Base-by-base conservation (phyloP, 2,329 filamentous ascomycete genomes). In the Colletotrichum truncatum region DNA sequence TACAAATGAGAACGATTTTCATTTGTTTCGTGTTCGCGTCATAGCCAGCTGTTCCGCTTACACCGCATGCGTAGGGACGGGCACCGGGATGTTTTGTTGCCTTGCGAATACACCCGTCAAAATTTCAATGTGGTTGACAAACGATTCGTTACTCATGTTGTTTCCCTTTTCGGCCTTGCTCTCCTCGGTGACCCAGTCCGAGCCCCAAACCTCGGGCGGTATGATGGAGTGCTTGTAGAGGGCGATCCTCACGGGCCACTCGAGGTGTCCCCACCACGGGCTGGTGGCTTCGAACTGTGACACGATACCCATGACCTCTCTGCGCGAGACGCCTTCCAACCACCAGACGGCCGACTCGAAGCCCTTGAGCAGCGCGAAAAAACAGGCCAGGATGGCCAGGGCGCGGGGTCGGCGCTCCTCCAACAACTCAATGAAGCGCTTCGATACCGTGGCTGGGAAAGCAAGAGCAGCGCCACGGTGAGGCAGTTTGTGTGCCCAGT, bases 261-360 rank as follows among this genome's bases (percentile, higher is more conserved):
- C 85, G 6, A 89, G 78, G 68, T 88, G 85, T 32, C 83, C 81
- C 87, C 86, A 88, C 87, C 87, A 89, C 54, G 81, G 79, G 25
- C 85, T 87, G 49, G 86, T 84, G 2, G 83, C 80, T 70, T 87
- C 84, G 72, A 89, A 89, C 34, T 88, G 75, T 34, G 83, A 84
- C 18, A 88, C 82, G 23, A 91, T 82, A 18, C 89, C 89, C 72
- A 87, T 85, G 14, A 93, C 86, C 70, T 93, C 87, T 59, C 87
- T 84, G 14, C 85, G 84, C 7, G 89, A 85, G 71, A 91, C 89
- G 38, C 90, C 89, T 18, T 88, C 83, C 26, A 92, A 78, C 90
- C 91, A 93, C 91, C 91, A 93, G 14, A 89, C 79, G 14, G 62
- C 41, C 14, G 81, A 75, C 66, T 90, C 85, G 67, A 91, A 80